These are phyloP conservation scores for Candida boidinii DNA, from an alignment of 805 yeast genomes.

Conservation along the genomic window DNA sequence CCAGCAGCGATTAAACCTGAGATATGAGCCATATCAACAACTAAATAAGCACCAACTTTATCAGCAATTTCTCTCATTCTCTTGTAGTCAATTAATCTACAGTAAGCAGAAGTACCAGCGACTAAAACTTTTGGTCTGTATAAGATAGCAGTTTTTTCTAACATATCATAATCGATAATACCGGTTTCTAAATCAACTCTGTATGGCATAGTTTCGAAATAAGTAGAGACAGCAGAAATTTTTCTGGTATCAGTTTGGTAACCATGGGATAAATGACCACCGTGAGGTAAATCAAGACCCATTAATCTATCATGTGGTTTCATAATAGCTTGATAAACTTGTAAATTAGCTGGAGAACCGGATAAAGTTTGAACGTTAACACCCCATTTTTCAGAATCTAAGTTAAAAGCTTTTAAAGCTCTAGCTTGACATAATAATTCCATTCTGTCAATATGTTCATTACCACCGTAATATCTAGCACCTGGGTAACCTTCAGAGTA, in stretches of 20 bases:
- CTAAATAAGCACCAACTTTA: constrained; percentile 92
- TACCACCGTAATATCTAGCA: constrained; percentile 98
- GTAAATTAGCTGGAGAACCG: constrained; percentile 97
- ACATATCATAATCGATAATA: constrained; percentile 89
- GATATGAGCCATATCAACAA: constrained; percentile 98
- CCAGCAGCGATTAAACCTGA: constrained; percentile 95
- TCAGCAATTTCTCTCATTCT: constrained; percentile 96
- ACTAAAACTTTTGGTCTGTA: constrained; percentile 95
- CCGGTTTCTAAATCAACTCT: constrained; percentile 90
- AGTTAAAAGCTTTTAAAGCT: constrained; percentile 82
- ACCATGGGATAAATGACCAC: constrained; percentile 98
- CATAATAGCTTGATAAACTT: constrained; percentile 92
- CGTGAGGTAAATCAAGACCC: constrained; percentile 98
- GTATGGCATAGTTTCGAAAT: constrained; percentile 98
- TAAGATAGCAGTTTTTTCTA: constrained; percentile 82
- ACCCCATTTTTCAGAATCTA: constrained; percentile 86
- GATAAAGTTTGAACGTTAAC: constrained; percentile 95
- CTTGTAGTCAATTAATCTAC: constrained; percentile 92
- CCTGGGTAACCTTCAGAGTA: constrained; percentile 99
- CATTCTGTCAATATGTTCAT: constrained; percentile 91
- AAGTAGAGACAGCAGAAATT: constrained; percentile 92
- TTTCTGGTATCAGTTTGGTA: constrained; percentile 91
- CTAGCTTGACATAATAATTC: constrained; percentile 90
- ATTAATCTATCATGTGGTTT: constrained; percentile 93
- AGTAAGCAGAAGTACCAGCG: constrained; percentile 98